A percentile compares a stretch with the other conserved stretches of the same genome.
Conservation (phyloP, 495 filamentous ascomycete genomes). For the Hyaloscypha hepaticicola region DNA sequence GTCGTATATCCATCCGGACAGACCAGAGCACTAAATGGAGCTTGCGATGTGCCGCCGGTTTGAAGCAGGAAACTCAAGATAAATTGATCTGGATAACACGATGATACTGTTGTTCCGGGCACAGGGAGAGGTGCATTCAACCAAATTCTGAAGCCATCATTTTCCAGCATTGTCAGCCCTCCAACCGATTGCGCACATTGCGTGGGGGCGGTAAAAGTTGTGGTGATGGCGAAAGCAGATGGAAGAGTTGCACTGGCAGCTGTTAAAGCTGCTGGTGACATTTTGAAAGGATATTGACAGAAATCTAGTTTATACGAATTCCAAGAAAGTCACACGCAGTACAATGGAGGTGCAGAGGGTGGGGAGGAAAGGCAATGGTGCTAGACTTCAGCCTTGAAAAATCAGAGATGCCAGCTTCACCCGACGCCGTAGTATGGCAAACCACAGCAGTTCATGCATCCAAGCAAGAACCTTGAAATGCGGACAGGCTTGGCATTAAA, state of each 20-base stretch:
- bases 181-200: constrained; percentile 24
- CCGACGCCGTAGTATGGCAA: not conserved
- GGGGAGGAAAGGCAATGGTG: not conserved
- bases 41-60: constrained; percentile 18
- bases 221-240: constrained; percentile 26
- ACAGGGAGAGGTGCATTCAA: constrained; percentile 29
- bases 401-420: not conserved
- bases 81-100: constrained; percentile 28
- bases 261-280: constrained; percentile 3
- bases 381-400: not conserved
- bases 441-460: not conserved
- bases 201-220: constrained; percentile 28
- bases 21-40: constrained; percentile 25
- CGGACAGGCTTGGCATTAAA: not conserved
- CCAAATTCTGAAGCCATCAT: constrained; percentile 25
- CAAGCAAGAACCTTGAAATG: not conserved
- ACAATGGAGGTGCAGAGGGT: not conserved
- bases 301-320: too few species aligned
- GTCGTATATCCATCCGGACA: constrained; percentile 24
- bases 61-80: constrained; percentile 14
- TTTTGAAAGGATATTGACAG: not conserved
- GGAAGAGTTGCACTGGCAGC: constrained; percentile 18
- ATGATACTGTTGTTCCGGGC: constrained; percentile 24
- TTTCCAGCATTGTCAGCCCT: constrained; percentile 29
- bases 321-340: not conserved